These are phyloP conservation scores for Claviceps sorghi DNA, from an alignment of 2,329 filamentous ascomycete genomes.

Conservation along the genomic window DNA sequence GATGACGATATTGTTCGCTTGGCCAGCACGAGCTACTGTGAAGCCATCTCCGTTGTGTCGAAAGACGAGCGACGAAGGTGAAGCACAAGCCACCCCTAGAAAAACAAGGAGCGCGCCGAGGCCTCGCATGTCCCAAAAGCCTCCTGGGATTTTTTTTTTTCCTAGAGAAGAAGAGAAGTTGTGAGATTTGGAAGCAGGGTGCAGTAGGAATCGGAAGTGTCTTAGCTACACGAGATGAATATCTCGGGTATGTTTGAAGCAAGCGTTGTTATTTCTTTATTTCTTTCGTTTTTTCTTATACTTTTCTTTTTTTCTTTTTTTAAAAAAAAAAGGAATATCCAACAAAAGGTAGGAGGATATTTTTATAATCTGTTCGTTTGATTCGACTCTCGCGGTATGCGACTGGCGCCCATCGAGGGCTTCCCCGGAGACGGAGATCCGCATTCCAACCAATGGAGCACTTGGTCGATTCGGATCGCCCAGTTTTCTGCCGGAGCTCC, in stretches of 20 bases:
- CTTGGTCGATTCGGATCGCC: background rate
- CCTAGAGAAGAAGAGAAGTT: background rate
- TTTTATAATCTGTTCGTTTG: background rate
- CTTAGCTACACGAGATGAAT: background rate
- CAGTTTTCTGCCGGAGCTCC: no score
- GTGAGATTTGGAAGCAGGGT: background rate
- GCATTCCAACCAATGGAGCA: background rate
- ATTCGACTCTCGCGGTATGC: background rate
- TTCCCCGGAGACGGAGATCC: background rate
- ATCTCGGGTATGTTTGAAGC: background rate
- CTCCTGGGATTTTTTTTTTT: no score
- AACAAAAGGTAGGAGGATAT: background rate
- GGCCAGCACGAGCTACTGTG: slow-evolving; percentile 19
- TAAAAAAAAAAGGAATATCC: background rate
- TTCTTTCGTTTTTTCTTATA: background rate
- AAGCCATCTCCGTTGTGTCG: slow-evolving; percentile 10
- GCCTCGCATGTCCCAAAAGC: background rate
- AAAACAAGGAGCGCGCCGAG: slow-evolving; percentile 9
- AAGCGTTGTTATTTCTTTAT: background rate
- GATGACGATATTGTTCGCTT: slow-evolving; percentile 19
- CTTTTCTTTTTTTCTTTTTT: background rate
- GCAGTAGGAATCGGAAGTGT: background rate
- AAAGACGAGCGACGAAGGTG: slow-evolving; percentile 3
- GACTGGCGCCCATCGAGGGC: background rate
- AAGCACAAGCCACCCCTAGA: slow-evolving; percentile 8